Evolutionary conservation across 2,329 filamentous ascomycete species (phyloP), one percentile per base, ranked within the genome.

Genomic region (Elsinoe perseae): DNA sequence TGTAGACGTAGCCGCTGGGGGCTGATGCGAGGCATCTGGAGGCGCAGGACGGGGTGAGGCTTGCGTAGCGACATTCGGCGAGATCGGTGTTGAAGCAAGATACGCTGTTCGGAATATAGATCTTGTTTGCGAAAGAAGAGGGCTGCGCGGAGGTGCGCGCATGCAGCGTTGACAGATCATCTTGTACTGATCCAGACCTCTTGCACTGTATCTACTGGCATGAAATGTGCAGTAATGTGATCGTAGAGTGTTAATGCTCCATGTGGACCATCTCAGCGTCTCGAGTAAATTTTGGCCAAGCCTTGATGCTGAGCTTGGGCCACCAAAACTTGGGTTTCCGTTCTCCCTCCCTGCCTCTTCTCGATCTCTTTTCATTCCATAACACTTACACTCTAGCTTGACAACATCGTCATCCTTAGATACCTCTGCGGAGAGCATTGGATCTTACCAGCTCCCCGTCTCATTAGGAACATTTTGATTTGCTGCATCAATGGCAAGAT

Each of bases 81-180:
- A 63, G 62, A 65, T 61, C 23, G 61, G 66, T 20, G 46, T 46
- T n/a, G 59, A 64, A 61, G 38, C 57, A 54, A 61, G 50, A 58
- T 44, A 25, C 46, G 46, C 27, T 40, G 42, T 56, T 20, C 42
- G 21, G 14, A 44, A 56, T 50, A 44, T 27, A n/a, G 44, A 44
- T 7, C 43, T 27, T 14, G 6, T 50, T 12, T 48, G 44, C 14
- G 36, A 16, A 21, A n/a, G 2, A 7, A 21, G 8, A n/a, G 16
- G 27, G 14, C 20, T 42, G 56, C 68, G 67, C 14, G 66, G 61
- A 28, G 68, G 65, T 44, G 65, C 62, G 34, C 69, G 67, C 28
- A 72, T 63, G 61, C 71, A 73, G 61, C 64, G 65, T 54, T 66
- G 65, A 60, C 70, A 73, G 62, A 72, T 70, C 70, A 73, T 73